Conservation (phyloP, 257 asterid species). For the Primulina eburnea region DNA sequence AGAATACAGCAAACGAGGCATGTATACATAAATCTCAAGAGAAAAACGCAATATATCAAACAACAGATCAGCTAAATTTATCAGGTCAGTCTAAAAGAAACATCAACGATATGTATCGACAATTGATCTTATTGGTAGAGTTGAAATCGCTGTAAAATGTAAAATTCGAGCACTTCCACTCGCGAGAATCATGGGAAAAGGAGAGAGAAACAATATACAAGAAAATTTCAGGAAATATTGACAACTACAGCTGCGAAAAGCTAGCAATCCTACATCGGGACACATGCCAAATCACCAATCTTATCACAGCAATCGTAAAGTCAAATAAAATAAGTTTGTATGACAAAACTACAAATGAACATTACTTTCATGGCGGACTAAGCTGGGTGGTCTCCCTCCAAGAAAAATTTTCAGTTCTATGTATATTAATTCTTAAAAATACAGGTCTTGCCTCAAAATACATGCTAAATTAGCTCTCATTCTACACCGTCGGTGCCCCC, state of each 20-base stretch:
- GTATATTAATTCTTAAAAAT: not conserved
- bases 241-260: not conserved
- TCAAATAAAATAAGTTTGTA: too few relatives aligned
- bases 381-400: not conserved
- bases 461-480: not conserved
- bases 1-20: not conserved
- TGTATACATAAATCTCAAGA: not conserved
- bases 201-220: not conserved
- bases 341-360: not conserved
- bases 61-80: not conserved
- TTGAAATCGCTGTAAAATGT: not conserved
- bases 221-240: not conserved
- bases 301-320: not conserved
- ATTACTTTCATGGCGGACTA: not conserved
- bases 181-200: not conserved
- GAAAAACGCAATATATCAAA: not conserved
- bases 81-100: not conserved
- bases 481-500: not conserved
- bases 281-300: too few relatives aligned
- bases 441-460: not conserved
- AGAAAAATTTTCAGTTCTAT: not conserved
- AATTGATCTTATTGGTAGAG: not conserved
- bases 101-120: constrained; percentile 9
- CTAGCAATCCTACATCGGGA: not conserved
- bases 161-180: not conserved